Percentiles rank a stretch among this genome's conserved stretches.
Evolutionary conservation across 2,329 filamentous ascomycete species (phyloP).

Genomic region (Trichoderma citrinoviride): DNA sequence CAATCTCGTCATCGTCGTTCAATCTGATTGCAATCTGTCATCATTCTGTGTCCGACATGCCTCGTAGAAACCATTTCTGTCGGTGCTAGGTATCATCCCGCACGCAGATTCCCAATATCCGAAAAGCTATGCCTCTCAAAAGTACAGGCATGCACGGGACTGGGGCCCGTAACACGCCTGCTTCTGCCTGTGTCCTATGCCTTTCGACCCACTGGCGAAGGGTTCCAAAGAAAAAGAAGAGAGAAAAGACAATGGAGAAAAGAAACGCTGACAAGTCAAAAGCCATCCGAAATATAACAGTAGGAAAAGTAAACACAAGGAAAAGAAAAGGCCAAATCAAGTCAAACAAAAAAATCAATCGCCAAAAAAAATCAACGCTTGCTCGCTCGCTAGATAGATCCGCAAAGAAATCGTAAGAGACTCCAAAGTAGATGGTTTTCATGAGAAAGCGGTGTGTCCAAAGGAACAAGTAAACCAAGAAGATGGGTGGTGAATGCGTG

Average conservation of each 20-base stretch:
- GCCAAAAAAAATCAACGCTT: slow-evolving; percentile 34
- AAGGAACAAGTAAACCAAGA: slow-evolving; percentile 33
- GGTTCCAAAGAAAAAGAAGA: background rate
- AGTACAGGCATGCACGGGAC: slow-evolving; percentile 18
- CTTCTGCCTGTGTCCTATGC: slow-evolving; percentile 17
- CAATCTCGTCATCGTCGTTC: slow-evolving; percentile 12
- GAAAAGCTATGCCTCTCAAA: slow-evolving; percentile 20
- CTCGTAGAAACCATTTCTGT: slow-evolving; percentile 8
- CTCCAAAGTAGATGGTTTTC: slow-evolving; percentile 33
- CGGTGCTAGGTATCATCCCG: slow-evolving; percentile 9
- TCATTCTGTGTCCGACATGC: slow-evolving; percentile 20
- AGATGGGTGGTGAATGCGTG: slow-evolving; percentile 44
- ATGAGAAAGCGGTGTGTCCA: slow-evolving; percentile 33
- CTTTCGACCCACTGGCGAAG: slow-evolving; percentile 18
- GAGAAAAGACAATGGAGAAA: background rate
- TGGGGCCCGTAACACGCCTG: slow-evolving; percentile 22
- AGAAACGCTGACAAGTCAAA: background rate
- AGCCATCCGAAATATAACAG: slow-evolving; percentile 17
- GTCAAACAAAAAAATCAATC: slow-evolving; percentile 28
- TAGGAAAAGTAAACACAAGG: slow-evolving; percentile 20
- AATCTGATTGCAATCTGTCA: slow-evolving; percentile 16
- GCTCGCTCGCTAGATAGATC: slow-evolving; percentile 40
- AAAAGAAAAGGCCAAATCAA: slow-evolving; percentile 16
- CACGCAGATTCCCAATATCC: slow-evolving; percentile 20
- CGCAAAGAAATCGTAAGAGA: slow-evolving; percentile 34